Conservation (phyloP, 345 rosid genomes). For the Syzygium aromaticum region DNA sequence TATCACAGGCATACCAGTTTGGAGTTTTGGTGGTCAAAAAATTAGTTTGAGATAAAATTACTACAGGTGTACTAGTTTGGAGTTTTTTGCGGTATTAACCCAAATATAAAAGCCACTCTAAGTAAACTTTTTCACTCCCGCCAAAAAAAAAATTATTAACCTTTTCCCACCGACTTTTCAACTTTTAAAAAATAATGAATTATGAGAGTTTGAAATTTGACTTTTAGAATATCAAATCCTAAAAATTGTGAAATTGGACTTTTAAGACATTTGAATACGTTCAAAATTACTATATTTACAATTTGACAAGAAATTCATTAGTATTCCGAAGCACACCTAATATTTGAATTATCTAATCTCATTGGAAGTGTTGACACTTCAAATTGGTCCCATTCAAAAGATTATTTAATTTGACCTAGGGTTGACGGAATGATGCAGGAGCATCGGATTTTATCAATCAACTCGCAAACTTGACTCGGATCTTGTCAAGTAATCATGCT, state of each 20-base stretch:
- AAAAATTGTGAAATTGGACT: neutral
- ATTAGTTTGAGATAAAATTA: no score
- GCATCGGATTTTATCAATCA: no score
- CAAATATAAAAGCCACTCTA: neutral
- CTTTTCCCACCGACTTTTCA: neutral
- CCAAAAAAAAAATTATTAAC: no score
- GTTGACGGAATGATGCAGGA: neutral
- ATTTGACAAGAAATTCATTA: neutral
- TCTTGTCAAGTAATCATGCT: no score
- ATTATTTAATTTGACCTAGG: neutral
- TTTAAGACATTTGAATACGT: no score
- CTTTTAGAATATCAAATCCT: neutral
- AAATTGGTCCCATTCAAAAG: neutral
- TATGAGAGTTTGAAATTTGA: neutral
- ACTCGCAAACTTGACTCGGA: no score
- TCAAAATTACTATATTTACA: neutral
- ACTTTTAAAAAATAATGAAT: neutral
- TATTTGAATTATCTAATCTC: neutral
- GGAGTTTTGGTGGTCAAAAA: no score
- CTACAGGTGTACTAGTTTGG: no score
- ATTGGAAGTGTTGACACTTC: neutral
- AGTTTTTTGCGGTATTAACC: no score
- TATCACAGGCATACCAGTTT: no score
- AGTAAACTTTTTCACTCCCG: neutral
- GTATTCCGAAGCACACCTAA: neutral